These are phyloP conservation scores for Phlebiopsis flavidoalba DNA, from an alignment of 768 basidiomycete species.

Conservation along the genomic window DNA sequence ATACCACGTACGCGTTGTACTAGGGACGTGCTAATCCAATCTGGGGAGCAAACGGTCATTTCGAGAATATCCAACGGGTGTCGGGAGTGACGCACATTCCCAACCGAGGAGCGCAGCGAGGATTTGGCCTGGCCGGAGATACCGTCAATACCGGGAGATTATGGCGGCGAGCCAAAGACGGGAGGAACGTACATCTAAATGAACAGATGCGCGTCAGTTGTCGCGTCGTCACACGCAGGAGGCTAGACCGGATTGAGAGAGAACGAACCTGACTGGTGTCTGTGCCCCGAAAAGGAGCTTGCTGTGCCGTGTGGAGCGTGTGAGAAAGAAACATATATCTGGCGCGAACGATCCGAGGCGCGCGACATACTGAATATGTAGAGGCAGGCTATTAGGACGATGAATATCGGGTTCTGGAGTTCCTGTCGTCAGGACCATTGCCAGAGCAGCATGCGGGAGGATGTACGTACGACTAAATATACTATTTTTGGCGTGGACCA, in stretches of 20 bases:
- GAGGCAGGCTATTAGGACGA: constrained; percentile 9
- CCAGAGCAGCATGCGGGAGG: neutral
- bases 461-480: constrained; percentile 8
- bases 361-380: constrained; percentile 9
- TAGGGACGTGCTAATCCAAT: constrained; percentile 11
- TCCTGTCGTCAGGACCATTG: neutral
- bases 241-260: neutral
- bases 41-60: neutral
- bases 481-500: constrained; percentile 12
- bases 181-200: neutral
- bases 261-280: constrained; percentile 2
- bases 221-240: neutral
- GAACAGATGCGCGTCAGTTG: neutral
- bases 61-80: neutral
- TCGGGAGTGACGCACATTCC: constrained; percentile 6
- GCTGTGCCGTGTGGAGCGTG: neutral
- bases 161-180: neutral
- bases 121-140: neutral
- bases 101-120: constrained; percentile 4
- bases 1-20: constrained; percentile 13
- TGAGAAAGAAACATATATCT: neutral
- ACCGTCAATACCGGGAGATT: neutral
- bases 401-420: constrained; percentile 13
- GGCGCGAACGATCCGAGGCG: neutral
- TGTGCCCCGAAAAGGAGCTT: constrained; percentile 5